Base-by-base conservation (phyloP, 805 yeast species). In the Metschnikowia drakensbergensis region DNA sequence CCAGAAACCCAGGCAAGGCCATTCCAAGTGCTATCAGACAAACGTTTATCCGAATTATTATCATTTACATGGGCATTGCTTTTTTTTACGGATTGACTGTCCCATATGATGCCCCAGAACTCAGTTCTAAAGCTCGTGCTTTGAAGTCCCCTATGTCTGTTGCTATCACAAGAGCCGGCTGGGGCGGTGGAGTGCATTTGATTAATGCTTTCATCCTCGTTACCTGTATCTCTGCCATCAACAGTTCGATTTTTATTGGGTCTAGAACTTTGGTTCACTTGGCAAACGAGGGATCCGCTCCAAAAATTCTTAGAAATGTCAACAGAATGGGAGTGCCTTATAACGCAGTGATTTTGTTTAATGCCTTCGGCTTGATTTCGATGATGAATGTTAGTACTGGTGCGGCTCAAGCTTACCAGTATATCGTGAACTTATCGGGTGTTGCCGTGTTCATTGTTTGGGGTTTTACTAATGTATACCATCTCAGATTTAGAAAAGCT, bases 391-490 rank as follows among this genome's bases (percentile, higher is more conserved):
- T 81, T 42, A 70, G 76, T 40, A 72, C 83, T 5, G 85, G 86
- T 47, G 82, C 86, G 1, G 75, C 83, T 2, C 60, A 68, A 34
- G 87, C 87, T 2, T 83, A 81, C 64, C 60, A 56, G 31, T 83
- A 83, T 59, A 81, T 82, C 55, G 82, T 81, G 41, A 81, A 79
- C 57, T 65, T 83, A 38, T 74, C 84, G 3, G 88, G 88, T 50
- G 85, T 84, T 23, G 80, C 85, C 1, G 81, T 82, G 3, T 84
- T 83, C 49, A 71, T 83, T 42, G 87, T 82, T 3, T 83, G 88
- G 89, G 84, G 82, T 6, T 66, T 75, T 9, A 78, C 83, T 26
- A 74, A 82, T 22, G 68, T 75, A 43, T 73, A 77, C 33, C 87
- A 84, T 53, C 49, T 82, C 13, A 66, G 86, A 38, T 82, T 83